Conservation (phyloP, 495 filamentous ascomycete genomes). For the Lophium mytilinum region DNA sequence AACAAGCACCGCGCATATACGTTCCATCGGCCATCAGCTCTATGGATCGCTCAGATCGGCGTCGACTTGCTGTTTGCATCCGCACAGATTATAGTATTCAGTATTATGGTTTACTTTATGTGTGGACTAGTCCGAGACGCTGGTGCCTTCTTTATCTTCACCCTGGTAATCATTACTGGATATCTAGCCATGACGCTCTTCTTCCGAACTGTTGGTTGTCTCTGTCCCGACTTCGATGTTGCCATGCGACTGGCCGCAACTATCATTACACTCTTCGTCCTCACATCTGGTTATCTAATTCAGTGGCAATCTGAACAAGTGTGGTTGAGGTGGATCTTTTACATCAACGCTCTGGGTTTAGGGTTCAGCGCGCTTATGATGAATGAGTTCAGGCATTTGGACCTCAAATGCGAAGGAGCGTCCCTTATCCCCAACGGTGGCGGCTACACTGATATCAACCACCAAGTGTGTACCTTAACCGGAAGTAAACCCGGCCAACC, state of each 20-base stretch:
- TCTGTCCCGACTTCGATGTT: conserved; percentile 78
- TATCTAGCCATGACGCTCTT: conserved; percentile 74
- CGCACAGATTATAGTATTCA: conserved; percentile 60
- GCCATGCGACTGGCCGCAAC: conserved; percentile 65
- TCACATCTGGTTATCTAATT: conserved; percentile 74
- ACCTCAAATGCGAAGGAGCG: conserved; percentile 54
- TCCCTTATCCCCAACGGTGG: conserved; percentile 58
- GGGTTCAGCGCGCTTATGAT: conserved; percentile 71
- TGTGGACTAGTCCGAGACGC: conserved; percentile 55
- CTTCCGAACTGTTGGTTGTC: conserved; percentile 68
- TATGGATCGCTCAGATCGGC: conserved; percentile 72
- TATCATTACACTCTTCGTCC: conserved; percentile 68
- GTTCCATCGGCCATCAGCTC: conserved; percentile 68
- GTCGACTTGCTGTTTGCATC: conserved; percentile 68
- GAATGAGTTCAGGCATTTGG: conserved; percentile 63
- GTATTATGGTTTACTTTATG: conserved; percentile 77
- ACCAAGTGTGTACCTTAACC: conserved; percentile 68
- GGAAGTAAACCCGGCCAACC: conserved; percentile 57
- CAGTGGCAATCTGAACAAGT: conserved; percentile 60
- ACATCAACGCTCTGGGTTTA: conserved; percentile 67
- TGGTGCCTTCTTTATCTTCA: conserved; percentile 74
- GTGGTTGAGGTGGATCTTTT: conserved; percentile 78
- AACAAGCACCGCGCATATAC: conserved; percentile 75
- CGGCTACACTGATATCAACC: conserved; percentile 54
- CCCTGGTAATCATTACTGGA: conserved; percentile 57